Evolutionary conservation across 305 asterid species (phyloP).

Genomic region (Fraxinus xanthoxyloides): DNA sequence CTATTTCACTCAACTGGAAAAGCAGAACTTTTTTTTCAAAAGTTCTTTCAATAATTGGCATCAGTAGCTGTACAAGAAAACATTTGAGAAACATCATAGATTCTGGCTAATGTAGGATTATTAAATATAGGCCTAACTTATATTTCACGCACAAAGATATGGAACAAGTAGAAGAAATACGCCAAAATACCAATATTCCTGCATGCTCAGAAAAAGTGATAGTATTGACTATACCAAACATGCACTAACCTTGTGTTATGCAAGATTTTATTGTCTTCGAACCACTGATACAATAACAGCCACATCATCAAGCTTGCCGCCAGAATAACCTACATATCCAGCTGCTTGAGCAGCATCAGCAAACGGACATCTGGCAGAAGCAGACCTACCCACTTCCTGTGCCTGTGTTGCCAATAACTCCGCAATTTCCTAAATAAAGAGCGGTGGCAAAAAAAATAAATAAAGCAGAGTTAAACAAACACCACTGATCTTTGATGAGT

Average conservation of each 20-base stretch:
- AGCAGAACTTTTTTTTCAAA: background rate
- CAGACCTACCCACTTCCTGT: constrained; percentile 57
- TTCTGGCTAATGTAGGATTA: background rate
- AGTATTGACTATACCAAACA: background rate
- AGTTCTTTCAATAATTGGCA: background rate
- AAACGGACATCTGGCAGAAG: constrained; percentile 61
- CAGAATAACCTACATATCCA: constrained; percentile 57
- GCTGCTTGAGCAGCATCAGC: constrained; percentile 77
- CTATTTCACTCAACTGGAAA: background rate
- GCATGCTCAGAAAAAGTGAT: background rate
- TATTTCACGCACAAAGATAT: background rate
- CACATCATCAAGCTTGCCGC: constrained; percentile 84
- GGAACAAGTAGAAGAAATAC: background rate
- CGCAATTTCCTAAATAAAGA: constrained; percentile 58
- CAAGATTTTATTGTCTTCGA: constrained; percentile 22
- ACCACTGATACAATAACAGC: constrained; percentile 74
- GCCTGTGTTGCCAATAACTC: constrained; percentile 60
- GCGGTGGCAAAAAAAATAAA: background rate
- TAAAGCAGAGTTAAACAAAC: background rate
- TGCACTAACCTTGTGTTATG: background rate
- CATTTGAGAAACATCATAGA: background rate
- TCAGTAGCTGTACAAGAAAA: background rate
- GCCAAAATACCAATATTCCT: background rate
- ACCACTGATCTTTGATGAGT: background rate
- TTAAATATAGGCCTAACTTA: background rate